Percentiles rank a stretch among this genome's conserved stretches.
Conservation (phyloP, 257 asterid species). For the Hygrophila difformis region DNA sequence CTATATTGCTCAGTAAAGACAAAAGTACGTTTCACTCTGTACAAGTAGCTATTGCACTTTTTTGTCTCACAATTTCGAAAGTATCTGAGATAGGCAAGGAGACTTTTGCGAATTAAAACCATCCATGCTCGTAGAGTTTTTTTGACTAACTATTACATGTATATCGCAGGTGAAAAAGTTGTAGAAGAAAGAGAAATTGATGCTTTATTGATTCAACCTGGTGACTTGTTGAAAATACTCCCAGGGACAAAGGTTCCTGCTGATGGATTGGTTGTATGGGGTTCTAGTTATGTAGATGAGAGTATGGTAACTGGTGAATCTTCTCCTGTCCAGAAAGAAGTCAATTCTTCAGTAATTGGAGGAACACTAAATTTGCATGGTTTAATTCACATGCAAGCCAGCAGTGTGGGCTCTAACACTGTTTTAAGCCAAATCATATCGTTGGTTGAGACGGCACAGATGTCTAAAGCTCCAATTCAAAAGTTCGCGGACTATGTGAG, state of each 20-base stretch:
- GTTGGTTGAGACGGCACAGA: conserved; percentile 98
- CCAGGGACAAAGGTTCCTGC: conserved; percentile 94
- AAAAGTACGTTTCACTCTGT: conserved; percentile 35
- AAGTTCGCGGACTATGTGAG: conserved; percentile 94
- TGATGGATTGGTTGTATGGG: conserved; percentile 93
- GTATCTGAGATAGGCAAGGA: too few relatives aligned
- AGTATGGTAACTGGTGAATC: conserved; percentile 99
- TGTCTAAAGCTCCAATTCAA: conserved; percentile 99
- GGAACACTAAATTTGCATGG: conserved; percentile 97
- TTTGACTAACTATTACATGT: not conserved
- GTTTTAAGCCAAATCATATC: conserved; percentile 94
- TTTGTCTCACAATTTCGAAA: not conserved
- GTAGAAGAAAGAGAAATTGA: conserved; percentile 88
- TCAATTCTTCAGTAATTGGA: conserved; percentile 61
- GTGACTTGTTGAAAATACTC: conserved; percentile 77
- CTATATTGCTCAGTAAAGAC: conserved; percentile 61
- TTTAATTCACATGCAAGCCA: conserved; percentile 76
- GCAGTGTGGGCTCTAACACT: conserved; percentile 88
- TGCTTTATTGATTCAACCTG: conserved; percentile 86
- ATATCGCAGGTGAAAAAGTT: conserved; percentile 68
- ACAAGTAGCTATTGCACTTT: not conserved
- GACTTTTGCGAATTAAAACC: too few relatives aligned
- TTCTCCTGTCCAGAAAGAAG: conserved; percentile 65
- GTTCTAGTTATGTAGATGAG: conserved; percentile 92
- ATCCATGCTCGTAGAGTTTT: too few relatives aligned